Evolutionary conservation across 768 basidiomycete genomes (phyloP).

Genomic region (Collybia sordida): DNA sequence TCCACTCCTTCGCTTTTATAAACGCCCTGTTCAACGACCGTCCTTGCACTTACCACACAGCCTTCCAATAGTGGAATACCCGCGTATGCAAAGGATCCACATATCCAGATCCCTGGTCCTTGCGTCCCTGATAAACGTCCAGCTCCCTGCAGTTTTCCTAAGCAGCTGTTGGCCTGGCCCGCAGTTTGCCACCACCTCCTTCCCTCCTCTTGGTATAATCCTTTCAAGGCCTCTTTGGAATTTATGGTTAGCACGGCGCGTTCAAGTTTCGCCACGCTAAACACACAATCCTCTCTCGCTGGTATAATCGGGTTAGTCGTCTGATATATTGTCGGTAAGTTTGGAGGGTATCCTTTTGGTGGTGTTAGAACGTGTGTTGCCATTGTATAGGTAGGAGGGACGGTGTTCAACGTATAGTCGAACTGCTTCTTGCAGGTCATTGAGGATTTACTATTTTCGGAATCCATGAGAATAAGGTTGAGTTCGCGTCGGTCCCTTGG

Average conservation of each 20-base stretch:
- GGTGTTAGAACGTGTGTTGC: slow-evolving; percentile 61
- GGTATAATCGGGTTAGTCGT: slow-evolving; percentile 72
- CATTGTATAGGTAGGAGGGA: slow-evolving; percentile 54
- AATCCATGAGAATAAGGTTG: slow-evolving; percentile 48
- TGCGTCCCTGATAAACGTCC: slow-evolving; percentile 27
- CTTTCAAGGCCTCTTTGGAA: slow-evolving; percentile 50
- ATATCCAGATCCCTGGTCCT: slow-evolving; percentile 62
- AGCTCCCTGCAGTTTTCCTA: slow-evolving; percentile 56
- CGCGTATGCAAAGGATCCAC: slow-evolving; percentile 66
- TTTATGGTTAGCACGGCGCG: slow-evolving; percentile 55
- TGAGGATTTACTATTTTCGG: not conserved
- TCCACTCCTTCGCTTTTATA: slow-evolving; percentile 32
- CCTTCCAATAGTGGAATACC: slow-evolving; percentile 82
- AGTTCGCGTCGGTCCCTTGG: slow-evolving; percentile 57
- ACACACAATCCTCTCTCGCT: slow-evolving; percentile 43
- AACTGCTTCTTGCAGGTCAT: slow-evolving; percentile 3
- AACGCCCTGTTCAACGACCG: slow-evolving; percentile 48
- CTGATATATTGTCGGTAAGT: slow-evolving; percentile 50
- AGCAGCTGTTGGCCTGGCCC: slow-evolving; percentile 29
- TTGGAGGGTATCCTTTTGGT: slow-evolving; percentile 30
- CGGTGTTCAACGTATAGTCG: slow-evolving; percentile 29
- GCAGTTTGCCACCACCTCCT: slow-evolving; percentile 45
- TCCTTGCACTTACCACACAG: slow-evolving; percentile 72
- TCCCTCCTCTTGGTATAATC: slow-evolving; percentile 37
- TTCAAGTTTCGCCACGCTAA: slow-evolving; percentile 61